Evolutionary conservation across 1,139 yeast species (phyloP), one percentile per base, ranked within the genome.

Genomic region (Taphrina betulina): DNA sequence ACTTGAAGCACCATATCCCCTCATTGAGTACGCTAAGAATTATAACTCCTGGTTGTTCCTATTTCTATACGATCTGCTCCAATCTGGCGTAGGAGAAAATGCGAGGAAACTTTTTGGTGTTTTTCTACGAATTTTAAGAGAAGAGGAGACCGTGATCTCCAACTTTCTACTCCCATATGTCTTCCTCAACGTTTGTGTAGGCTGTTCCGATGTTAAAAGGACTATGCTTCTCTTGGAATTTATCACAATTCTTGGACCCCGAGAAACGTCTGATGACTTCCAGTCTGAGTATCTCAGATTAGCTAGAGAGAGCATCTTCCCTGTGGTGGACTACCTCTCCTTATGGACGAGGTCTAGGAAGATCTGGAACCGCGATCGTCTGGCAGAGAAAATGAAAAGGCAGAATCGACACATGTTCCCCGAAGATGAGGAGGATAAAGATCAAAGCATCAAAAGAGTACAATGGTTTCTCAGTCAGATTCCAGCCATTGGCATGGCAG

Each of bases 261-360:
- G 24, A 12, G 5, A 29, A 22, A 14, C 41, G 24, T 1, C 19
- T 2, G 24, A 50, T 33, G 50, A 17, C 2, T 28, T 38, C 22
- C 42, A 50, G 20, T 24, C 48, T 2, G 59, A 57, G 45, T 57
- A 44, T 22, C 29, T 42, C 12, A 40, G 55, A 3, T 22, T 57
- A 7, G 58, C 59, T n/a, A 31, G 59, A 17, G 55, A 53, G 37
- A 45, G 53, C 5, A 45, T 57, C 4, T 57, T 59, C n/a, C 38
- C 38, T 8, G 81, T 90, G 2, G 72, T 90, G 36, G 98, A 94
- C 65, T 89, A 90, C 66, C 79, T 90, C 59, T 81, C 83, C 60
- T 87, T 85, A 62, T 89, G 96, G 95, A 67, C 75, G 5, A 65
- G 75, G 17, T 73, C 77, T 3, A 67, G 72, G 48, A 61, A 62